Evolutionary conservation across 768 basidiomycete species (phyloP), one percentile per base, ranked within the genome.

Genomic region (Trametes cubensis): DNA sequence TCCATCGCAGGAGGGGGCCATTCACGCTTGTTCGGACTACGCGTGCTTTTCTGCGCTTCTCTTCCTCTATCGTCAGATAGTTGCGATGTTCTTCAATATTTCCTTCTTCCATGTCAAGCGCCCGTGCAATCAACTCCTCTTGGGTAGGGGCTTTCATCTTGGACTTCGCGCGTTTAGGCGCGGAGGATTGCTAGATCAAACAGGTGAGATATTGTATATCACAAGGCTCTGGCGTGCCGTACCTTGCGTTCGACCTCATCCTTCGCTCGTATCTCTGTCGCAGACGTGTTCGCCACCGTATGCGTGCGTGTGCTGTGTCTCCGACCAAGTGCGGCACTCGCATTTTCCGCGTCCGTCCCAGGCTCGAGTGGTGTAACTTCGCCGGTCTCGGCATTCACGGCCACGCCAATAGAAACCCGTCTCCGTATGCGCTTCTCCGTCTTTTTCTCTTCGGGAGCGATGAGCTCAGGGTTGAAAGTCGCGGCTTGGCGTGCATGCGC

Each of bases 91-190:
- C 87, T 6, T 80, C 79, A 21, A 88, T 85, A 71, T 95, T 95
- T 0, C 88, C 86, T 73, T 94, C 93, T 73, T 95, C 94, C 55
- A 87, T 92, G 67, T 94, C 90, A 18, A 95, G 82, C 0, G 94
- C 94, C 7, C 84, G 84, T 2, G 85, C 86, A 59, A 95, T 89
- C 8, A 95, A 82, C 67, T 95, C 90, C n/a, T 84, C 89, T 69
- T 95, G 94, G 0, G 92, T 92, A 46, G 80, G 82, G 6, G 77
- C 72, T 30, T 80, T 85, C 23, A 76, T 79, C 56, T 78, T 79
- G 3, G 74, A 72, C 69, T 85, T 89, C 7, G 74, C 70, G 67
- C 87, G 88, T 75, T 86, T 91, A 1, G 88, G 84, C 11, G 77
- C 64, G 39, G 79, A 77, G 0, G 86, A 78, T 73, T 74, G 42